Percentiles rank a stretch among this genome's conserved stretches.
phyloP scores from a whole-genome alignment of 768 basidiomycete species.

The Russula abietina region DNA sequence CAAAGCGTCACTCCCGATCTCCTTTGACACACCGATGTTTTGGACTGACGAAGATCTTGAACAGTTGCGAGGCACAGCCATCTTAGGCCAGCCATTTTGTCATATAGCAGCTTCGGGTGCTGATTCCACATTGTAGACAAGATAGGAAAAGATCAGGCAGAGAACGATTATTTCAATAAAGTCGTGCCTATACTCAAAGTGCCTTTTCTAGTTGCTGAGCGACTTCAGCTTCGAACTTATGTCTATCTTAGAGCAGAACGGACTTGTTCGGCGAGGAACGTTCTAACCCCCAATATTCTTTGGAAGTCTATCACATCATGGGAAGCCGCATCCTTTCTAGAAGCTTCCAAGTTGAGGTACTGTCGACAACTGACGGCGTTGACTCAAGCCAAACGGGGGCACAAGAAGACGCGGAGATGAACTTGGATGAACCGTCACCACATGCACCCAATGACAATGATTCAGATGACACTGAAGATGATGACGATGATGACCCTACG shows the following conservation, averaged over 20 bases:
- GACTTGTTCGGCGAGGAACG: constrained; percentile 58
- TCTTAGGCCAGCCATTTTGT: constrained; percentile 58
- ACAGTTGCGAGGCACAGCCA: constrained; percentile 76
- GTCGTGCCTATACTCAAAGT: constrained; percentile 71
- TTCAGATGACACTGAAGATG: constrained; percentile 36
- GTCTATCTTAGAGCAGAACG: constrained; percentile 47
- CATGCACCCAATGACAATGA: constrained; percentile 28
- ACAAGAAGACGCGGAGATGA: constrained; percentile 25
- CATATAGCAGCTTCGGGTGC: not conserved
- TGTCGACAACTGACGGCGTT: constrained; percentile 33
- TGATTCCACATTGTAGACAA: constrained; percentile 49
- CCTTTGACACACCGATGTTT: constrained; percentile 91
- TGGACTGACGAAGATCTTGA: constrained; percentile 71
- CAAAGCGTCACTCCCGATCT: constrained; percentile 57
- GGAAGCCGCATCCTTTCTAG: constrained; percentile 90
- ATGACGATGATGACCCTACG: constrained; percentile 50
- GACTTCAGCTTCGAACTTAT: not conserved
- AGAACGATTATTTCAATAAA: constrained; percentile 60
- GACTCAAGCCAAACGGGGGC: constrained; percentile 32
- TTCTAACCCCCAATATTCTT: constrained; percentile 46
- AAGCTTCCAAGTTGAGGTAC: constrained; percentile 78
- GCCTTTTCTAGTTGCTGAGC: constrained; percentile 23
- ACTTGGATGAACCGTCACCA: constrained; percentile 33
- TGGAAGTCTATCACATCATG: constrained; percentile 77
- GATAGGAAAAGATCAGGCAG: constrained; percentile 79